Evolutionary conservation across 2,329 filamentous ascomycete species (phyloP).

Genomic region (Helotiales sp.): DNA sequence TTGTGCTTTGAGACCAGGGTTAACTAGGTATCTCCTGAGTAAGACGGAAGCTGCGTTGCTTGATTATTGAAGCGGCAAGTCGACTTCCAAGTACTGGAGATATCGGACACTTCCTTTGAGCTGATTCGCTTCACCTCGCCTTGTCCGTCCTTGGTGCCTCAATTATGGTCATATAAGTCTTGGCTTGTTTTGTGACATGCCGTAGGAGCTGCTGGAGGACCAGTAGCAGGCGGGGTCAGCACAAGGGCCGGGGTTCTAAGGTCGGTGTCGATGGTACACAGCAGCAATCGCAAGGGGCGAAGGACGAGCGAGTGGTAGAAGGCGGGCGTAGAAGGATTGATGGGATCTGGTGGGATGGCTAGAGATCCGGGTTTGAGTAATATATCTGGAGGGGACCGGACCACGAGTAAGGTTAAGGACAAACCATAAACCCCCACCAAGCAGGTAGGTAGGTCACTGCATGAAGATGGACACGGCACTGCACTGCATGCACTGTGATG

Average conservation of each 20-base stretch:
- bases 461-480: background rate
- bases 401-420: too few species aligned
- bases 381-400: too few species aligned
- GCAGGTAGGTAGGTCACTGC: background rate
- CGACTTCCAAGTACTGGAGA: too few species aligned
- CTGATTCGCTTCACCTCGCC: background rate
- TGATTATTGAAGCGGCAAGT: too few species aligned
- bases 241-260: background rate
- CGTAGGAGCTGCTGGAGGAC: too few species aligned
- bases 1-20: too few species aligned
- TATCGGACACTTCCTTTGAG: background rate
- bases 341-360: too few species aligned
- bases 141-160: background rate
- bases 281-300: background rate
- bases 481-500: background rate
- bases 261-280: background rate
- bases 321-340: background rate
- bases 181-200: background rate
- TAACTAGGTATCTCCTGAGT: too few species aligned
- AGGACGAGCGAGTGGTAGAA: background rate
- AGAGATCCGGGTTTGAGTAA: too few species aligned
- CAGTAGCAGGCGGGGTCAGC: background rate
- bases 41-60: too few species aligned
- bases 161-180: background rate
- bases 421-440: background rate